These are phyloP conservation scores for Apiospora marii DNA, from an alignment of 2,329 filamentous ascomycete species.

Conservation along the genomic window DNA sequence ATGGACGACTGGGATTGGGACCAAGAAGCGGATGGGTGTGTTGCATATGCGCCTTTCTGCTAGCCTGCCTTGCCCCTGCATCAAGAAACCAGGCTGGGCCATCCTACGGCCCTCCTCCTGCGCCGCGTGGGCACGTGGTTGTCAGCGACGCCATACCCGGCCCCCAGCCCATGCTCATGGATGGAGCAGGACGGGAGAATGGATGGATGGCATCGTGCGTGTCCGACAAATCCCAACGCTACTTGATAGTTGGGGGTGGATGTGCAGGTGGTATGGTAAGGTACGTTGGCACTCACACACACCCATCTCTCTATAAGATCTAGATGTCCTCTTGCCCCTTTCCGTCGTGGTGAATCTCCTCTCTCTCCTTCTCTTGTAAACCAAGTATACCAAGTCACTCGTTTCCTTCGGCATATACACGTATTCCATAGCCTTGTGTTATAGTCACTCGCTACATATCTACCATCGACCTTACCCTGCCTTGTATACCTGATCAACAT, in stretches of 20 bases:
- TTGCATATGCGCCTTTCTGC: not conserved
- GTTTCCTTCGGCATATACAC: not conserved
- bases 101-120: not conserved
- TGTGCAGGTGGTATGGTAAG: not conserved
- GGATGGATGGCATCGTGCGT: not conserved
- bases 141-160: not conserved
- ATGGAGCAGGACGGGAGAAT: not conserved
- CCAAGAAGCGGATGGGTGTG: not conserved
- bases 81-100: not conserved
- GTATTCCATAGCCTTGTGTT: not conserved
- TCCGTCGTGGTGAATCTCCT: not conserved
- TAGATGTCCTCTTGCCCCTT: not conserved
- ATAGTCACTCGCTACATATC: not conserved
- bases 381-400: constrained; percentile 22
- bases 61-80: constrained; percentile 2
- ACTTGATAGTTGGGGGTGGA: not conserved
- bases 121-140: not conserved
- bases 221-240: not conserved
- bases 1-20: not conserved
- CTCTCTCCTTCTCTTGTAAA: constrained; percentile 8
- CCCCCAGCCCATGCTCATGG: not conserved
- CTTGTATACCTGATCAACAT: not conserved
- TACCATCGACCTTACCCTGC: not conserved
- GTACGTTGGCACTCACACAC: not conserved
- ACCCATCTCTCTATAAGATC: not conserved